Evolutionary conservation across 139 green algal genomes (phyloP), one percentile per base, ranked within the genome.

Genomic region (Ettlia oleoabundans): DNA sequence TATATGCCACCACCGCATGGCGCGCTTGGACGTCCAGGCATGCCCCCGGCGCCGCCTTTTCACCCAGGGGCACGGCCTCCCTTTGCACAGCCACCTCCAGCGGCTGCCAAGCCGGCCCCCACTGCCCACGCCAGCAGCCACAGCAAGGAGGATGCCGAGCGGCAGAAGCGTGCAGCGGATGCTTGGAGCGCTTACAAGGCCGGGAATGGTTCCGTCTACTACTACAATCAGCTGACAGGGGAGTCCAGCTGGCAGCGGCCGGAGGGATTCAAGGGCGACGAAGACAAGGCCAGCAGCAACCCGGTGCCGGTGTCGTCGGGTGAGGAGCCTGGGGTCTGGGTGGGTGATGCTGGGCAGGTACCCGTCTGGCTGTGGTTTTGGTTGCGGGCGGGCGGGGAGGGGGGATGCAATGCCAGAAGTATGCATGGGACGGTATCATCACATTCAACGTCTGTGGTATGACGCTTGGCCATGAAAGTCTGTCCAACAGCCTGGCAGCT

Each of bases 151-250:
- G 82, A 86, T 68, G 30, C 55, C 38, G 85, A 86, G 74, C 41
- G 63, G 6, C n/a, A 62, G 64, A n/a, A 70, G 47, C 74, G 35
- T 0, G 74, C 81, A 0, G 64, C 64, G 8, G 75, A 61, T 9
- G 87, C 86, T 2, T 95, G 91, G 91, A 91, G 81, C 30, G 90
- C 88, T 15, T 88, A 95, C 82, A 94, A 91, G 81, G 66, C 85
- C 2, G 87, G 83, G 2, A 82, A 89, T 30, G 92, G 91, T 40
- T 73, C 88, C 77, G 85, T 93, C 58, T 96, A 96, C 65, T 96
- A 93, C 69, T 94, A 92, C 87, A 96, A 96, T 81, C 88, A 84
- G 2, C 24, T 92, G 33, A 96, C 89, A 0, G 76, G 75, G 1
- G 86, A 92, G 77, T 94, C 88, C 22, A 83, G 82, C 1, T 96